Base-by-base conservation (phyloP, 2,329 filamentous ascomycete genomes). In the Epichloe hybrida region DNA sequence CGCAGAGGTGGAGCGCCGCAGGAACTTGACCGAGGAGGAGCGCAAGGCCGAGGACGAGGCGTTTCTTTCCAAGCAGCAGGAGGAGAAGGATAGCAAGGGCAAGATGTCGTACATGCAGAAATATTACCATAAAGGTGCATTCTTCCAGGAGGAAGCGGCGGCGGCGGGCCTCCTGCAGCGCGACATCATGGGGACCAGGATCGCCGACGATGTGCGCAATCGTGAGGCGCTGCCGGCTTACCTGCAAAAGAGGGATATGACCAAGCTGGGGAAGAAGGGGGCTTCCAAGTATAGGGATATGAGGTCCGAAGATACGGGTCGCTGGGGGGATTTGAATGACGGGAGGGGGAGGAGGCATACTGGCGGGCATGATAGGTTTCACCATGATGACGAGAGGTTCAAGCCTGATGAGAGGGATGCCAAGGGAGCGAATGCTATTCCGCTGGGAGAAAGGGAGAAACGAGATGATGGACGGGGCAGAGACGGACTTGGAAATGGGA, bases 71-170 rank as follows among this genome's bases (percentile, higher is more conserved):
- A 74, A 76, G 57, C 91, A 97, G 67, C 81, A 84, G 58, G 85
- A 86, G 55, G 89, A 95, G 55, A 86, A 87, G 59, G 81, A 86
- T 54, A 68, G 74, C 48, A 83, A 84, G 54, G 88, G 88, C 49
- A 85, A 91, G 68, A 88, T 93, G 75, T 79, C 79, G 2, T 96
- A 82, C 66, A 88, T 97, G 86, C 90, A 96, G 63, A 89, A 90
- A 64, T 98, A 97, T 71, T 90, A 88, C 68, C 93, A 98, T 74
- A 91, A 90, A 70, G 93, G 93, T 46, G 93, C 93, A 15, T 98
- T 97, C 72, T 97, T 88, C 72, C 86, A 85, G 57, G 88, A 90
- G 49, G 86, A 94, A 59, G 76, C 83, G 48, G 80, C 83, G 58
- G 81, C 80, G 15, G 81, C 86, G 55, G 87, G 88, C 1, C 72